Evolutionary conservation across 768 basidiomycete genomes (phyloP).

Genomic region (Lentinula lateritia): DNA sequence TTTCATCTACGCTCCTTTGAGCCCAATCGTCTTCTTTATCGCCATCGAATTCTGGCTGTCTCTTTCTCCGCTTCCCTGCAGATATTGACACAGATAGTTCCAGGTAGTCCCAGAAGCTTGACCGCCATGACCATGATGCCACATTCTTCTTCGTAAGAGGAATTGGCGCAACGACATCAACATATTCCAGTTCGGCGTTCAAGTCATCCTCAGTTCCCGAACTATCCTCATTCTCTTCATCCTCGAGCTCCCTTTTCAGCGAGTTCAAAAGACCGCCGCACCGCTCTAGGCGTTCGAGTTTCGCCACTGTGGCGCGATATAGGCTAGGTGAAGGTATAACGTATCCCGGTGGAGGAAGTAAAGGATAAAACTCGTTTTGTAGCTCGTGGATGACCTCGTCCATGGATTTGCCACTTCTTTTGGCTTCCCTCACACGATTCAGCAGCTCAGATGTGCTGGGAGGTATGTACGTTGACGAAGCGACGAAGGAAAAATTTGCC

Average conservation of each 20-base stretch:
- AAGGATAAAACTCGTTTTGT: neutral
- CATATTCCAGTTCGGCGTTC: neutral
- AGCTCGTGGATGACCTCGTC: neutral
- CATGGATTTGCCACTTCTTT: neutral
- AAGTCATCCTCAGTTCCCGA: neutral
- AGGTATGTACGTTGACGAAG: neutral
- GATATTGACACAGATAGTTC: neutral
- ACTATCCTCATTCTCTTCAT: no score
- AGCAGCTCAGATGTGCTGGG: neutral
- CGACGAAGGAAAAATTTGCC: no score
- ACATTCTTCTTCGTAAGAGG: neutral
- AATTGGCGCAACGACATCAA: neutral
- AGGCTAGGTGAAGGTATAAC: neutral
- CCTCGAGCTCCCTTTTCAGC: neutral
- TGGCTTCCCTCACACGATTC: neutral
- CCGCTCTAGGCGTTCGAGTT: neutral
- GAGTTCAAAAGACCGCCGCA: neutral
- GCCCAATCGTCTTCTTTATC: neutral
- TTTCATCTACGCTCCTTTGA: neutral
- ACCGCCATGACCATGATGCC: neutral
- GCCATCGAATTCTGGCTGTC: neutral
- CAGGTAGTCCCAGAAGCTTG: neutral
- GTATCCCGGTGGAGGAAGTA: neutral
- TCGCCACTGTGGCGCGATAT: neutral
- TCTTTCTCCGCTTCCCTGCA: neutral